phyloP scores from a whole-genome alignment of 306 rosid genomes.

The Quercus alba region DNA sequence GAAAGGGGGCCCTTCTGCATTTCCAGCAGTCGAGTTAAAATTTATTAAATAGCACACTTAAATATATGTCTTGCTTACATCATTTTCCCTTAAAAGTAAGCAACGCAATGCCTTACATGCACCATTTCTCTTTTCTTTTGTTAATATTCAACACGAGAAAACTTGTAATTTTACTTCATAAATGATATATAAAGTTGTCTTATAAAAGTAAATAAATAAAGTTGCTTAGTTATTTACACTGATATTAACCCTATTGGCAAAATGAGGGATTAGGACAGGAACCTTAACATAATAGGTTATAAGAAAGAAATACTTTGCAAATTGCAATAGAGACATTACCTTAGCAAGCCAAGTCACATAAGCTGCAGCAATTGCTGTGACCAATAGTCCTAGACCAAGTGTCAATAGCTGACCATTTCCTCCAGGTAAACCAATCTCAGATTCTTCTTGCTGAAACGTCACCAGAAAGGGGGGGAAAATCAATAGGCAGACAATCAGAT shows the following conservation, averaged over 20 bases:
- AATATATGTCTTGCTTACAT: not conserved
- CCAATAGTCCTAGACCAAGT: conserved; percentile 8
- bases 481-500: not conserved
- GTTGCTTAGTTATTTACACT: not conserved
- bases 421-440: conserved; percentile 56
- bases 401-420: conserved; percentile 83
- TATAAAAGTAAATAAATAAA: too few species aligned
- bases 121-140: not conserved
- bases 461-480: not conserved
- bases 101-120: not conserved
- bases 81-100: not conserved
- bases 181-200: too few species aligned
- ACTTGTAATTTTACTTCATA: too few species aligned
- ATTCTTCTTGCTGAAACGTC: conserved; percentile 85
- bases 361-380: too few species aligned
- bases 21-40: not conserved
- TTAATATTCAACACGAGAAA: too few species aligned
- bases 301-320: too few species aligned
- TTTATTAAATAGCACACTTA: not conserved
- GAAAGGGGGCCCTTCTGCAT: not conserved
- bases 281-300: not conserved
- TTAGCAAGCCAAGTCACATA: too few species aligned
- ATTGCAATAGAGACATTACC: too few species aligned
- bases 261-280: not conserved
- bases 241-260: not conserved